A percentile compares a stretch with the other conserved stretches of the same genome.
Conservation (phyloP, 257 asterid species). For the Buddleja alternifolia region DNA sequence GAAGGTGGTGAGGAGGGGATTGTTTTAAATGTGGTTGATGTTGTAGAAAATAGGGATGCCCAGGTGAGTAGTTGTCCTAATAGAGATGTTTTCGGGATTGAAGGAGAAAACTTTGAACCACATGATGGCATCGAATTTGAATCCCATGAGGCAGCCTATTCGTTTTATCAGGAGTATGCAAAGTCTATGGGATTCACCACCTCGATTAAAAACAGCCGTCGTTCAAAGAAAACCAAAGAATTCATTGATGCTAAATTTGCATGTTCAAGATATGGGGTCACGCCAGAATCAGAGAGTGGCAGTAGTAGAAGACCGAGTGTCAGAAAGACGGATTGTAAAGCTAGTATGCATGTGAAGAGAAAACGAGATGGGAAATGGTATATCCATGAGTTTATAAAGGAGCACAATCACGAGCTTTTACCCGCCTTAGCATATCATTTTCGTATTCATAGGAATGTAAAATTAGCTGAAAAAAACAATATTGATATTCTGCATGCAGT, state of each 20-base stretch:
- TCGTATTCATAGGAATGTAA: conserved; percentile 85
- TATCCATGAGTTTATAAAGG: conserved; percentile 84
- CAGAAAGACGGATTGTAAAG: conserved; percentile 90
- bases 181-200: conserved; percentile 99
- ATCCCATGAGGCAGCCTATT: conserved; percentile 87
- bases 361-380: conserved; percentile 93
- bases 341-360: conserved; percentile 96
- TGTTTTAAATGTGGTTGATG: conserved; percentile 42
- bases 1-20: conserved; percentile 45
- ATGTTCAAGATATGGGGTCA: conserved; percentile 89
- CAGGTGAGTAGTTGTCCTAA: conserved; percentile 42
- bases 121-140: conserved; percentile 86
- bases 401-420: conserved; percentile 93
- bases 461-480: conserved; percentile 87
- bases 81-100: conserved; percentile 47
- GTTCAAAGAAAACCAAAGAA: conserved; percentile 93
- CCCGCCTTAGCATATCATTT: conserved; percentile 97
- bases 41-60: conserved; percentile 49
- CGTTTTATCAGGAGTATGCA: conserved; percentile 94
- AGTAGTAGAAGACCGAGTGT: conserved; percentile 80
- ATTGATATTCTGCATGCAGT: conserved; percentile 91
- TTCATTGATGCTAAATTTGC: conserved; percentile 96
- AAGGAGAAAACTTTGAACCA: conserved; percentile 65
- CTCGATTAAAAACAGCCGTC: conserved; percentile 94
- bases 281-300: conserved; percentile 87